phyloP scores from a whole-genome alignment of 1,284 basidiomycete species.

The Entoloma clypeatum region DNA sequence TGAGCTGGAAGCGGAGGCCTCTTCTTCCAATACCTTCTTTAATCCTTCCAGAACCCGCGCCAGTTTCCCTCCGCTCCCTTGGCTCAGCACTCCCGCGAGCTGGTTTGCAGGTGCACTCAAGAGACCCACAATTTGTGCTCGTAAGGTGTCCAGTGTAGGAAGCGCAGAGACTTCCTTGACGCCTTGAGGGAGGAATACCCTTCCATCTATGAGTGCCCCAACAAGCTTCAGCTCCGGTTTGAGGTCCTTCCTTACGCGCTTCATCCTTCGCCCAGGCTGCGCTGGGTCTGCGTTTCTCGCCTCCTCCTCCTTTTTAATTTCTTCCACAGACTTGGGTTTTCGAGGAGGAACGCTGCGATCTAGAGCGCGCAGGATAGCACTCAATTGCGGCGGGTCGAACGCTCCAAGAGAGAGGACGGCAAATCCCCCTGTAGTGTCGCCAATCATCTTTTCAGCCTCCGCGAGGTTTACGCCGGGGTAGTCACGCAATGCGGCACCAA shows the following conservation, averaged over 20 bases:
- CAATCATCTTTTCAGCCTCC: constrained; percentile 48
- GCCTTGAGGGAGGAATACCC: constrained; percentile 55
- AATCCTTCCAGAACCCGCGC: constrained; percentile 76
- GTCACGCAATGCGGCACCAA: constrained; percentile 68
- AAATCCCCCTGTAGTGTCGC: constrained; percentile 53
- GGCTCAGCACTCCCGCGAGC: constrained; percentile 62
- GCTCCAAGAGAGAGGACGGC: constrained; percentile 65
- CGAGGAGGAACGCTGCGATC: constrained; percentile 62
- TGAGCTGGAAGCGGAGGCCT: constrained; percentile 15
- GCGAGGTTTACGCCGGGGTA: constrained; percentile 47
- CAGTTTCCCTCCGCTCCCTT: constrained; percentile 71
- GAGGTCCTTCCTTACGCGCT: constrained; percentile 48
- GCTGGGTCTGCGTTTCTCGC: constrained; percentile 58
- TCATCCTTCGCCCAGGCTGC: constrained; percentile 63
- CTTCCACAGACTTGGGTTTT: constrained; percentile 48
- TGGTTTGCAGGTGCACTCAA: constrained; percentile 68
- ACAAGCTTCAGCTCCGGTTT: constrained; percentile 66
- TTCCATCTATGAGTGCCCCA: constrained; percentile 72
- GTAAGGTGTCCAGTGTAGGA: constrained; percentile 66
- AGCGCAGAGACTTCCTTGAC: constrained; percentile 62
- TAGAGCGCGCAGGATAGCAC: constrained; percentile 63
- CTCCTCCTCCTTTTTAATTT: constrained; percentile 44
- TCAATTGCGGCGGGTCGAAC: constrained; percentile 68
- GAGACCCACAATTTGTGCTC: constrained; percentile 73
- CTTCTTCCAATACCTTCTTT: constrained; percentile 67